Percentiles rank a stretch among this genome's conserved stretches.
phyloP scores from a whole-genome alignment of 2,329 filamentous ascomycete species.

The Penicillium digitatum region DNA sequence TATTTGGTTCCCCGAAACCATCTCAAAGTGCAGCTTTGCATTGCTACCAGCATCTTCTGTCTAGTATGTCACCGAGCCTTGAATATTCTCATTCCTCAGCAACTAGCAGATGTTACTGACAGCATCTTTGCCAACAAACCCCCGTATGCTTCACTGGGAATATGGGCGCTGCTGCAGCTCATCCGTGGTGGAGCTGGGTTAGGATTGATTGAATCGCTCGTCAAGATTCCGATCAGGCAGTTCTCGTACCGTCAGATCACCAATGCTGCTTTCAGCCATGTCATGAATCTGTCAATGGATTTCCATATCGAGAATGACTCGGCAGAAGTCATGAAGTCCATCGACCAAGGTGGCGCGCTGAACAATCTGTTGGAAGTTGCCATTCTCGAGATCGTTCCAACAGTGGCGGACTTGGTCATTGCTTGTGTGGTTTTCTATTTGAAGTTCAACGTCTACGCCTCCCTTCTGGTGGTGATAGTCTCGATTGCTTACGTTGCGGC shows the following conservation, averaged over 20 bases:
- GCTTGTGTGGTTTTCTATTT: constrained; percentile 47
- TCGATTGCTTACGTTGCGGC: constrained; percentile 50
- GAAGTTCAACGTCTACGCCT: constrained; percentile 59
- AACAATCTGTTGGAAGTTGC: constrained; percentile 57
- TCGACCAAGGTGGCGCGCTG: constrained; percentile 60
- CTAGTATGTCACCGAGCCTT: constrained; percentile 1
- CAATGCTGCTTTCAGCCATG: constrained; percentile 59
- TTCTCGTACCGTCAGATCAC: constrained; percentile 56
- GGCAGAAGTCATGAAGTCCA: constrained; percentile 60
- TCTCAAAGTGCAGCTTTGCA: constrained; percentile 4
- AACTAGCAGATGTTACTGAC: constrained; percentile 6
- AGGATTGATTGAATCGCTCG: constrained; percentile 1
- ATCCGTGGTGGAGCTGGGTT: constrained; percentile 1
- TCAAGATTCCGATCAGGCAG: constrained; percentile 50
- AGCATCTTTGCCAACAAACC: constrained; percentile 7
- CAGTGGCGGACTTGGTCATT: constrained; percentile 45
- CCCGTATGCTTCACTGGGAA: constrained; percentile 6
- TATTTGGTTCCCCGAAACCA: constrained; percentile 6
- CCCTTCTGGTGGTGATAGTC: constrained; percentile 45
- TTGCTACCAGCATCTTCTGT: constrained; percentile 1
- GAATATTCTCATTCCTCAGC: constrained; percentile 8
- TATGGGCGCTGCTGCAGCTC: constrained; percentile 5
- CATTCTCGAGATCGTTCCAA: constrained; percentile 57
- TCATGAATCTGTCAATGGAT: constrained; percentile 64
- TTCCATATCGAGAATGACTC: constrained; percentile 64